phyloP scores from a whole-genome alignment of 2,329 filamentous ascomycete species.

The Claviceps purpurea region DNA sequence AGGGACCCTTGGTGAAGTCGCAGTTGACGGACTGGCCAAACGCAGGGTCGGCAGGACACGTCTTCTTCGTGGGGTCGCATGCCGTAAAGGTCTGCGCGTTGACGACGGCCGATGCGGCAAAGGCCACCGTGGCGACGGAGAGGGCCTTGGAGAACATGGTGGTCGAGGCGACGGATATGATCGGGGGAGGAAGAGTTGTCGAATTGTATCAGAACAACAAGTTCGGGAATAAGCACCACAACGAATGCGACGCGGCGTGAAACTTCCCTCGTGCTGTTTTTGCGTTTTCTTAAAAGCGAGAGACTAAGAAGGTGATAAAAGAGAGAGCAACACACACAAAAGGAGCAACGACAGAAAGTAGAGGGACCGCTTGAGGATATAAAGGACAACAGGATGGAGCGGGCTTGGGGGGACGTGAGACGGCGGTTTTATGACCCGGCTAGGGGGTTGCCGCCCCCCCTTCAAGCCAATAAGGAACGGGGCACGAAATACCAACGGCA shows the following conservation, averaged over 20 bases:
- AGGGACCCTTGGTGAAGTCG: slow-evolving; percentile 66
- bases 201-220: background rate
- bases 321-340: background rate
- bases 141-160: slow-evolving; percentile 32
- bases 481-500: too few species aligned
- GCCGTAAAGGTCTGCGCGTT: slow-evolving; percentile 43
- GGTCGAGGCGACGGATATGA: background rate
- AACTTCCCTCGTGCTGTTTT: too few species aligned
- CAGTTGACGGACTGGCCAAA: slow-evolving; percentile 48
- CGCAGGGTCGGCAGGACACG: slow-evolving; percentile 63
- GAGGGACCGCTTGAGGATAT: background rate
- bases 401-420: background rate
- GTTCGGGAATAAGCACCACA: too few species aligned
- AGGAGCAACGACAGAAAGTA: background rate
- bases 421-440: background rate
- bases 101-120: slow-evolving; percentile 35
- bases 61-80: slow-evolving; percentile 41
- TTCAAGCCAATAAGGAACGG: too few species aligned
- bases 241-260: background rate
- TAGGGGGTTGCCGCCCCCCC: background rate
- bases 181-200: background rate
- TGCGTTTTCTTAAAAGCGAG: background rate
- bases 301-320: background rate
- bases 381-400: background rate
- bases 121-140: slow-evolving; percentile 30